A percentile compares a stretch with the other conserved stretches of the same genome.
Evolutionary conservation across 2,329 filamentous ascomycete species (phyloP).

Genomic region (Moelleriella libera): DNA sequence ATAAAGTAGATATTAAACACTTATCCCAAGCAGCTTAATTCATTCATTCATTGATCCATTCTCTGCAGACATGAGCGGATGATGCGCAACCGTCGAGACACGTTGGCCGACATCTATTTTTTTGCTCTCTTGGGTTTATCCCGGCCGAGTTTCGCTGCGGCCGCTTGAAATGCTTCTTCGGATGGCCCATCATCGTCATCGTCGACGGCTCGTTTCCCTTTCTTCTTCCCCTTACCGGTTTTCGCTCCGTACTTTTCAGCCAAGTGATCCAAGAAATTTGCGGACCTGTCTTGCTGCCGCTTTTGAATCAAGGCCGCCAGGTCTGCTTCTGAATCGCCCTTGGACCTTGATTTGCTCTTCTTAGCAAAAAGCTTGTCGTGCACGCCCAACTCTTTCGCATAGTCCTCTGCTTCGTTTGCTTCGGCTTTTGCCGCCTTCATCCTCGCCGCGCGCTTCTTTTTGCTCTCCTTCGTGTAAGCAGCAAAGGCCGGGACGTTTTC

Average conservation of each 20-base stretch:
- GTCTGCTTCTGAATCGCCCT: slow-evolving; percentile 30
- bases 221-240: slow-evolving; percentile 30
- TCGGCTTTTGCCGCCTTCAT: slow-evolving; percentile 51
- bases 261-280: slow-evolving; percentile 55
- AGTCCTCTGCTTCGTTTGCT: slow-evolving; percentile 56
- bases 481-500: slow-evolving; percentile 53
- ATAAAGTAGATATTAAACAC: no score
- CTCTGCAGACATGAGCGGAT: not conserved
- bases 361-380: slow-evolving; percentile 53
- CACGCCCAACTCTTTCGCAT: slow-evolving; percentile 61
- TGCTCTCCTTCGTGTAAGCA: slow-evolving; percentile 61
- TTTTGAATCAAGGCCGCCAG: slow-evolving; percentile 64
- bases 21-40: no score
- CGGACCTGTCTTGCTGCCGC: slow-evolving; percentile 48
- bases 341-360: slow-evolving; percentile 27
- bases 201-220: slow-evolving; percentile 40
- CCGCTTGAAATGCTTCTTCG: slow-evolving; percentile 46
- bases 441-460: slow-evolving; percentile 44
- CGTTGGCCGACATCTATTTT: not conserved
- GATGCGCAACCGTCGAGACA: not conserved
- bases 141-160: slow-evolving; percentile 30
- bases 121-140: slow-evolving; percentile 9
- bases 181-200: slow-evolving; percentile 41
- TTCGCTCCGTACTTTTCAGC: slow-evolving; percentile 59
- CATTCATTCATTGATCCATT: no score